A percentile compares a stretch with the other conserved stretches of the same genome.
phyloP scores from a whole-genome alignment of 176 grass and related monocot genomes.

The Raddia guianensis region DNA sequence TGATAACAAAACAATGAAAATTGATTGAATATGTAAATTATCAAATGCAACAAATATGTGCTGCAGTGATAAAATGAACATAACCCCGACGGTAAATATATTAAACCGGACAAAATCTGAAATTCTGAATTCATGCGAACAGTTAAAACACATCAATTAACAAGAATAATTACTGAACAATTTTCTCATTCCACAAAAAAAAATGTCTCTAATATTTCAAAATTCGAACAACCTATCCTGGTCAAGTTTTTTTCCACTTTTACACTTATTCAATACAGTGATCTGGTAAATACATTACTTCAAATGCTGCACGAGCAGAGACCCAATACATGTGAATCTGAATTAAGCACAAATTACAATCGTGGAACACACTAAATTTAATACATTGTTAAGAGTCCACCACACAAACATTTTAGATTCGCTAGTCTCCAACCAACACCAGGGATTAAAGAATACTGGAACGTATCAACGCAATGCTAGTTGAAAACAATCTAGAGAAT shows the following conservation, averaged over 20 bases:
- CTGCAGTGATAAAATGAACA: conserved; percentile 15
- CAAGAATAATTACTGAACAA: conserved; percentile 17
- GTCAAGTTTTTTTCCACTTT: background rate
- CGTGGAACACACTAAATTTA: background rate
- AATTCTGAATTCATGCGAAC: background rate
- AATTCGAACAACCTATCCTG: background rate
- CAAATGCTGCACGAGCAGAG: background rate
- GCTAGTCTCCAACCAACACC: background rate
- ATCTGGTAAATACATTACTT: conserved; percentile 2
- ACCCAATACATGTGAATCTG: background rate
- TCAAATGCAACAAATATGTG: background rate
- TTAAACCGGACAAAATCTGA: background rate
- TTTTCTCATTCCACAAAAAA: background rate
- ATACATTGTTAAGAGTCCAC: conserved; percentile 12
- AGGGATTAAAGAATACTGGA: conserved; percentile 1
- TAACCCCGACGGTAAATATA: background rate
- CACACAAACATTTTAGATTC: background rate
- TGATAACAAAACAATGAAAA: conserved; percentile 21
- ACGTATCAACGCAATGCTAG: background rate
- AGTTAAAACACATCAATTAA: background rate
- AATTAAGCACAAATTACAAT: background rate
- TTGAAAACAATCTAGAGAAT: background rate
- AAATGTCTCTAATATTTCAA: background rate
- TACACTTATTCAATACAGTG: background rate
- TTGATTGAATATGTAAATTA: conserved; percentile 20